Evolutionary conservation across 2,329 filamentous ascomycete species (phyloP), one percentile per base, ranked within the genome.

Genomic region (Aspergillus intermedius): DNA sequence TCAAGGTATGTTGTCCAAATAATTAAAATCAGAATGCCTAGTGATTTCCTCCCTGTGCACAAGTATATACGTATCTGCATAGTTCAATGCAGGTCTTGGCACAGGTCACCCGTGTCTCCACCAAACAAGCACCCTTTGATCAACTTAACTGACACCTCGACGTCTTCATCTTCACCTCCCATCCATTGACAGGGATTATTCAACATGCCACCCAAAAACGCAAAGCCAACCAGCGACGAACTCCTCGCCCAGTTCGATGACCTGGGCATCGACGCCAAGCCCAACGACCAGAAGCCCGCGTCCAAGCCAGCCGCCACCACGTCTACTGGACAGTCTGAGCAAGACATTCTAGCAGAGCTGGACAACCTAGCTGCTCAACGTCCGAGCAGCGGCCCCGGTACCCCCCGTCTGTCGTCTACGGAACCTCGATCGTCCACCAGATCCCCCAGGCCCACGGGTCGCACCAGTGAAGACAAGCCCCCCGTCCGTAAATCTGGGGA

Each of bases 331-430:
- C 63, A 68, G 51, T 60, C 62, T 13, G 78, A 84, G 60, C 79
- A 88, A 59, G 90, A 95, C 65, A 82, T 91, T 49, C 79, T 97
- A 35, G 90, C 90, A 53, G 91, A 96, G 60, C 81, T 97, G 52
- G 88, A 94, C 67, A 84, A 84, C 59, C 81, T 95, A 40, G 88
- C 82, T 60, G 78, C 81, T 47, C 83, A 87, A 66, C 77, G 84
- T 62, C 79, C 87, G 28, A 63, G 75, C 53, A 83, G 83, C 54
- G 83, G 91, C 43, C 88, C 91, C 13, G 85, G 88, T 61, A 97
- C 91, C 1, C 93, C 91, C 35, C 86, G 88, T 58, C 68, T 77
- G 50, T 76, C 74, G 49, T 73, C 73, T 42, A 75, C 72, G 59
- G 63, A 65, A 47, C 63, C 53, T 54, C 70, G 53, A 58, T 82